Evolutionary conservation across 192 early-diverging fungal genomes (phyloP), one percentile per base, ranked within the genome.

Genomic region (Umbelopsis sp.): DNA sequence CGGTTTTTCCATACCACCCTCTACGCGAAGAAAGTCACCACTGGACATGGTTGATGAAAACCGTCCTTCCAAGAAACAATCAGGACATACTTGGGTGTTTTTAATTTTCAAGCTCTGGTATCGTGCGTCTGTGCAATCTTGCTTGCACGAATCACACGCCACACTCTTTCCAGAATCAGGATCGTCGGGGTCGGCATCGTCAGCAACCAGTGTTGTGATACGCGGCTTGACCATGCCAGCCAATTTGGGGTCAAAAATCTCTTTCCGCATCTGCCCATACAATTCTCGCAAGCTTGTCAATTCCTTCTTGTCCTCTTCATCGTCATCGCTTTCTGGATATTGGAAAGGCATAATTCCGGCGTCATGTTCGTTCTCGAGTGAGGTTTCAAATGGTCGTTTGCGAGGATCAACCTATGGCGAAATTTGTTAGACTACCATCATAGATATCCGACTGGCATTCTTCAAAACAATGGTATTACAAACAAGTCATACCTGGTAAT

Each of bases 61-160:
- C 15, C 95, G 91, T 22, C 96, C 96, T 69, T 97, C 94, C n/a
- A 89, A 48, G 75, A 91, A 99, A 83, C 97, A 99, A 67, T 87
- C 88, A 21, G 87, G 72, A 71, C 97, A 99, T 15, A 99, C 76
- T 71, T 93, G 91, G 46, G 91, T 74, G 70, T 90, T 82, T 69
- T 83, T 76, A 16, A 69, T 83, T 76, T 93, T 93, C 22, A 90
- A 73, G 77, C 88, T 89, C 77, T 97, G 94, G 80, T 97, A 99
- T 48, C 94, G 84, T 20, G 84, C 76, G 45, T 77, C 52, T 18
- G 89, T 91, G 73, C 96, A 97, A 66, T 94, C 93, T 16, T 89
- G 88, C 7, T 88, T 90, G 73, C 97, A 99, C 0, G 93, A 96
- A 49, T 80, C 77, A 80, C 97, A 99, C 48, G 78, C 85, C 25